These are phyloP conservation scores for Nidula microcarpa DNA, from an alignment of 768 basidiomycete genomes.

Conservation along the genomic window DNA sequence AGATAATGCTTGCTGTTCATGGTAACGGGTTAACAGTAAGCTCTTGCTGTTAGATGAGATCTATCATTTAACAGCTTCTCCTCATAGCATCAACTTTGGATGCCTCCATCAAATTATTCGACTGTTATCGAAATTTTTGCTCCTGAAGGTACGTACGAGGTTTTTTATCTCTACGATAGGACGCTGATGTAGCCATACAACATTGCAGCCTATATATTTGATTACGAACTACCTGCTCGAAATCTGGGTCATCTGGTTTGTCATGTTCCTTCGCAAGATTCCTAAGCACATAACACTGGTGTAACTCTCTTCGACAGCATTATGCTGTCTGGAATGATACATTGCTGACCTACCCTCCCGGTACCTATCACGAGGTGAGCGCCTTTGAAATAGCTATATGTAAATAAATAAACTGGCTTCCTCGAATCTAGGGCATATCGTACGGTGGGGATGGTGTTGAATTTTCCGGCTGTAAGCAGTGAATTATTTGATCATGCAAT, in stretches of 20 bases:
- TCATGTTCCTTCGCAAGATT: neutral
- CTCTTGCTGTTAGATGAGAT: neutral
- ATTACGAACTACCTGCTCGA: constrained; percentile 37
- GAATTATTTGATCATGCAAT: no score
- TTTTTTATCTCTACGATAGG: no score
- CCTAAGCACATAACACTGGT: neutral
- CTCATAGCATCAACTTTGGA: constrained; percentile 51
- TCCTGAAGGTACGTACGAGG: constrained; percentile 39
- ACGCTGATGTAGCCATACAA: neutral
- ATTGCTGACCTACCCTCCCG: neutral
- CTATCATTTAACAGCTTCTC: neutral
- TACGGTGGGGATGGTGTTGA: no score
- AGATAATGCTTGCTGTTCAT: constrained; percentile 35
- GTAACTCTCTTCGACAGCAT: neutral
- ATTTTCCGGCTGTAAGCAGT: no score
- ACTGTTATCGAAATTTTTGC: constrained; percentile 72
- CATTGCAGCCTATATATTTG: constrained; percentile 29
- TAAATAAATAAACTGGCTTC: no score
- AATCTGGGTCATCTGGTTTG: constrained; percentile 38
- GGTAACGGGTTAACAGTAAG: constrained; percentile 57
- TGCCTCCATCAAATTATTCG: constrained; percentile 59
- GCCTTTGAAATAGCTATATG: no score
- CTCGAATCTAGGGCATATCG: no score
- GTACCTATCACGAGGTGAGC: neutral
- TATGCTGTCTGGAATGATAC: neutral